A percentile compares a stretch with the other conserved stretches of the same genome.
Conservation (phyloP, 169 alveolate species). For the Babesia bigemina region DNA sequence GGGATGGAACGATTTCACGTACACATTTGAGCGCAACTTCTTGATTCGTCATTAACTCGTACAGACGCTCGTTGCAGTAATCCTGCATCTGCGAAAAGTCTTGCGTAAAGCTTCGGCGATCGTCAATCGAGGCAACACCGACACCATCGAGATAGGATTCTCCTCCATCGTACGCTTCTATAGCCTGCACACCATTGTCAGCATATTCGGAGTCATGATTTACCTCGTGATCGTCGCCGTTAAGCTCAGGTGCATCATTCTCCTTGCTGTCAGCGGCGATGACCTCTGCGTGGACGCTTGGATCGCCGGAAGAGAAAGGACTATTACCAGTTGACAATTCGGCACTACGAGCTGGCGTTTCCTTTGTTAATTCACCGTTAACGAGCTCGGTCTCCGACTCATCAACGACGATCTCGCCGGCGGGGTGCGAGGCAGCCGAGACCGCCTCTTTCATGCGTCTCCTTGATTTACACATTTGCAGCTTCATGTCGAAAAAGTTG, state of each 20-base stretch:
- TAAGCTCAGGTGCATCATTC: background rate
- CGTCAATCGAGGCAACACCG: conserved; percentile 30
- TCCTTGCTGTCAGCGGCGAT: background rate
- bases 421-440: conserved; percentile 32
- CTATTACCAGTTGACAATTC: background rate
- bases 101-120: conserved; percentile 33
- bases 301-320: background rate
- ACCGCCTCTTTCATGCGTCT: conserved; percentile 28
- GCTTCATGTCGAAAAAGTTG: conserved; percentile 19
- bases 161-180: background rate
- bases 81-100: conserved; percentile 41
- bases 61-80: conserved; percentile 32
- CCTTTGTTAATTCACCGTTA: conserved; percentile 6
- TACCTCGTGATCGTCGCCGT: conserved; percentile 25
- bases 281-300: background rate
- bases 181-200: background rate
- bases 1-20: conserved; percentile 29
- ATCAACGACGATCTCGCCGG: conserved; percentile 39
- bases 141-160: conserved; percentile 1
- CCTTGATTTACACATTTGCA: conserved; percentile 59
- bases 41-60: conserved; percentile 34
- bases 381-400: conserved; percentile 61
- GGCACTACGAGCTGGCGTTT: background rate
- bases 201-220: background rate
- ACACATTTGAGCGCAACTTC: conserved; percentile 48